phyloP scores from a whole-genome alignment of 768 basidiomycete species.

The Erythrobasidium yunnanense region DNA sequence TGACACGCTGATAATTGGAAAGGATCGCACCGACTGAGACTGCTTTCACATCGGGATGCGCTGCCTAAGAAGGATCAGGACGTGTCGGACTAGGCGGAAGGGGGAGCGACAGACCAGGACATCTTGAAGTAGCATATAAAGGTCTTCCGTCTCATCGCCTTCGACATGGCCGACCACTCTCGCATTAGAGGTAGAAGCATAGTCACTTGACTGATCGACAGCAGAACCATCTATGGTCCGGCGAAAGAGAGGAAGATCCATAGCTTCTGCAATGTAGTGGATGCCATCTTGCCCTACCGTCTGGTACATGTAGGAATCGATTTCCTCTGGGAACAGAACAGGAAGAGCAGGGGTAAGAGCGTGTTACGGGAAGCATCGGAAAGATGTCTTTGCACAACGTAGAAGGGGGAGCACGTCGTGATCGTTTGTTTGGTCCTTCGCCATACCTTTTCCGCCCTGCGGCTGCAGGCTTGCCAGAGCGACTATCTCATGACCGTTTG shows the following conservation, averaged over 20 bases:
- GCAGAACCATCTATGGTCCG: conserved; percentile 69
- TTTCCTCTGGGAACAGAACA: conserved; percentile 59
- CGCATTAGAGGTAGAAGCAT: conserved; percentile 48
- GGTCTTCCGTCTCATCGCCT: conserved; percentile 91
- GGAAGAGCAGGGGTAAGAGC: neutral
- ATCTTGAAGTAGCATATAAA: conserved; percentile 57
- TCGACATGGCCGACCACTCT: neutral
- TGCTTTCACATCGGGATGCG: conserved; percentile 69
- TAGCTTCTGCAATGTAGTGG: conserved; percentile 67
- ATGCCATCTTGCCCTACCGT: conserved; percentile 97
- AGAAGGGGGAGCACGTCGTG: neutral
- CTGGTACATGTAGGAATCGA: conserved; percentile 96
- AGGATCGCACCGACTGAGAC: conserved; percentile 93
- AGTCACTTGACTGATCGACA: conserved; percentile 69
- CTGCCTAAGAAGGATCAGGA: no score
- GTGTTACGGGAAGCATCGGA: neutral
- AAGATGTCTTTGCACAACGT: conserved; percentile 1
- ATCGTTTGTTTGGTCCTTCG: no score
- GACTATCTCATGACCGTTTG: conserved; percentile 74
- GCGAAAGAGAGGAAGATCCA: conserved; percentile 76
- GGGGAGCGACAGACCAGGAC: conserved; percentile 75
- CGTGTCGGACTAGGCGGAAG: no score
- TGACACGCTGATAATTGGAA: conserved; percentile 90
- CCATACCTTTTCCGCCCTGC: conserved; percentile 68
- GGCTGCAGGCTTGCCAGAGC: conserved; percentile 84